These are phyloP conservation scores for Sporothrix globosa DNA, from an alignment of 2,329 filamentous ascomycete genomes.

Conservation along the genomic window DNA sequence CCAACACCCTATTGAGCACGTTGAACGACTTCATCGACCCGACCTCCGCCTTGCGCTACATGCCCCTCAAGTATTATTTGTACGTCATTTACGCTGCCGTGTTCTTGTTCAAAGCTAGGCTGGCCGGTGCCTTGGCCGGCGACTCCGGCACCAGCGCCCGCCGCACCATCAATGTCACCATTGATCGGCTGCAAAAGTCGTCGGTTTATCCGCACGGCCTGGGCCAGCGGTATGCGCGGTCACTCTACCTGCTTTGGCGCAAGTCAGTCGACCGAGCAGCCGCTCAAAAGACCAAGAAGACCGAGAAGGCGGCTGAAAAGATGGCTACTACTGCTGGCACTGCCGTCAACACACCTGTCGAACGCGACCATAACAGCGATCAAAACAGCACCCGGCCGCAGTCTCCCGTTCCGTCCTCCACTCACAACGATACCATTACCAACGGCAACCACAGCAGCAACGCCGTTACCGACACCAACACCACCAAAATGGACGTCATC, in stretches of 20 bases:
- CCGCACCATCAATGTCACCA: constrained; percentile 61
- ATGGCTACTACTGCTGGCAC: background rate
- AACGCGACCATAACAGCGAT: background rate
- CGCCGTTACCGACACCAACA: background rate
- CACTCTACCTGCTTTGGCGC: constrained; percentile 64
- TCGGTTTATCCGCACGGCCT: constrained; percentile 62
- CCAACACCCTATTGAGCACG: constrained; percentile 63
- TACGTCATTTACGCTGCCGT: constrained; percentile 66
- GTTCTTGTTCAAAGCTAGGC: constrained; percentile 66
- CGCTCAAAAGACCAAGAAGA: constrained; percentile 20
- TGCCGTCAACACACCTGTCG: background rate
- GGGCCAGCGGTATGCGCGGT: constrained; percentile 63
- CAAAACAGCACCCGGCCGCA: background rate
- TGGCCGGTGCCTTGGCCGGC: constrained; percentile 61
- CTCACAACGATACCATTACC: background rate
- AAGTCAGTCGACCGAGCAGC: constrained; percentile 38
- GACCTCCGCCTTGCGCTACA: constrained; percentile 61
- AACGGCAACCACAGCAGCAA: background rate
- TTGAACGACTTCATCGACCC: constrained; percentile 64
- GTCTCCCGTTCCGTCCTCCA: background rate
- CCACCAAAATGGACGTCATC: background rate
- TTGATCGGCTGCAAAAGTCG: constrained; percentile 61
- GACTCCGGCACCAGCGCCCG: constrained; percentile 60
- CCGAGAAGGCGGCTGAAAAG: background rate
- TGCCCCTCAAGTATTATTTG: constrained; percentile 66